These are phyloP conservation scores for Bryum argenteum DNA, from an alignment of 225 moss, liverwort and hornwort species.

Conservation along the genomic window DNA sequence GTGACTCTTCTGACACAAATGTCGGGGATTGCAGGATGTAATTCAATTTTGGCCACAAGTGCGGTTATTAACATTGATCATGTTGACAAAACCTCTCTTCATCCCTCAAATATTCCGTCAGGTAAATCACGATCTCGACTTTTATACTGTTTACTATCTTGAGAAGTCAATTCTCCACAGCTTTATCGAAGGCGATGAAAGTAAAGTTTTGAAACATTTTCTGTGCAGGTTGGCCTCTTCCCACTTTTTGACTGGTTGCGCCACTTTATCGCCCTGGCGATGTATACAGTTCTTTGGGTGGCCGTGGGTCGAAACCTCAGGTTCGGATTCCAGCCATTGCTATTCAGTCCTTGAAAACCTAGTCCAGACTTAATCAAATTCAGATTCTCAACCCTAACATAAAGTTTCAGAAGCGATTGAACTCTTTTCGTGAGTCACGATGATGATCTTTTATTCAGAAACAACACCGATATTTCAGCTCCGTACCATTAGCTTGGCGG, in stretches of 20 bases:
- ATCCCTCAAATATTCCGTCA: conserved; percentile 78
- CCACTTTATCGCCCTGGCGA: conserved; percentile 51
- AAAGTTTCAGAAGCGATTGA: too few species aligned
- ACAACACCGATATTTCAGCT: too few species aligned
- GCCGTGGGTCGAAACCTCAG: conserved; percentile 43
- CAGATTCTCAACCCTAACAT: too few species aligned
- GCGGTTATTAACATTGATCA: conserved; percentile 67
- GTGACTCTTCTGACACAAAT: conserved; percentile 3
- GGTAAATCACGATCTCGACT: conserved; percentile 36
- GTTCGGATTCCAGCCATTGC: conserved; percentile 23
- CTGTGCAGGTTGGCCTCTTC: conserved; percentile 51
- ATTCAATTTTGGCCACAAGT: conserved; percentile 87
- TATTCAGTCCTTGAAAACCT: too few species aligned
- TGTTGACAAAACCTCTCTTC: conserved; percentile 68
- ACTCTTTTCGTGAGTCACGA: too few species aligned
- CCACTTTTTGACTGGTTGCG: conserved; percentile 61
- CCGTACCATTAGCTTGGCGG: too few species aligned
- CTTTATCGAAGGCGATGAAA: neutral
- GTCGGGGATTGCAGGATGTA: conserved; percentile 66
- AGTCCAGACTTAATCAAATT: too few species aligned
- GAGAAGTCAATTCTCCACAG: too few species aligned
- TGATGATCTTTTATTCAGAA: too few species aligned
- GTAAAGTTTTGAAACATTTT: neutral
- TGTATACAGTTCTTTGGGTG: conserved; percentile 49
- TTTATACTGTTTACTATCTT: neutral